phyloP scores from a whole-genome alignment of 108 stramenopile species.

The Nitzschia sp. region DNA sequence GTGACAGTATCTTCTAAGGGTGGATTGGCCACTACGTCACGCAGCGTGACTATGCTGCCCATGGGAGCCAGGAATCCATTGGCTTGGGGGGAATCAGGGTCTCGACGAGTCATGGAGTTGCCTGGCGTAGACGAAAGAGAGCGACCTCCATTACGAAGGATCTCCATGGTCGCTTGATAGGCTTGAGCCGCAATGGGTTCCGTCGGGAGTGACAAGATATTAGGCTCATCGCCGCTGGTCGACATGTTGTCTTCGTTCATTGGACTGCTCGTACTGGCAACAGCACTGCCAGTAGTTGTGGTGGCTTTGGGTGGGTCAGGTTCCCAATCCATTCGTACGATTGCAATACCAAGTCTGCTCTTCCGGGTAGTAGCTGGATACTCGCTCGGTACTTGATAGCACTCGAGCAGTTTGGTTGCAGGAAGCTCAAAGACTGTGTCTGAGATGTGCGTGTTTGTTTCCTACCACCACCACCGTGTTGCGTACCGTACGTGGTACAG shows the following conservation, averaged over 20 bases:
- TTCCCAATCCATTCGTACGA: too few relatives aligned
- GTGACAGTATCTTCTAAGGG: slow-evolving; percentile 15
- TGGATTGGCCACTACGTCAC: slow-evolving; percentile 27
- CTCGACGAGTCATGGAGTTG: neutral
- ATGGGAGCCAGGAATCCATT: slow-evolving; percentile 35
- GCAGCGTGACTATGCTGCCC: slow-evolving; percentile 31
- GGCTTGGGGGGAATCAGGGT: neutral
- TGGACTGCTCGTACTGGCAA: too few relatives aligned
- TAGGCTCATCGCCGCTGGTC: neutral
- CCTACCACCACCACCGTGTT: too few relatives aligned
- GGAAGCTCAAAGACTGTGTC: too few relatives aligned
- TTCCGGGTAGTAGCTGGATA: too few relatives aligned
- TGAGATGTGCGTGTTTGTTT: neutral
- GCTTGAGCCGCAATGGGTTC: slow-evolving; percentile 7
- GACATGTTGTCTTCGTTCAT: too few relatives aligned
- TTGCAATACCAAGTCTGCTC: too few relatives aligned
- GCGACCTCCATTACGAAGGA: neutral
- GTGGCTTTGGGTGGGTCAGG: too few relatives aligned
- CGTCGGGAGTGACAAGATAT: neutral
- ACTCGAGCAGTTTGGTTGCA: too few relatives aligned
- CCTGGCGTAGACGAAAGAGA: neutral
- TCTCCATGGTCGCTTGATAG: slow-evolving; percentile 10
- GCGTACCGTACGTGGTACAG: too few relatives aligned
- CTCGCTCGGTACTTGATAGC: too few relatives aligned
- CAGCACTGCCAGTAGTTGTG: too few relatives aligned